Conservation (phyloP, 768 basidiomycete species). For the Russula brevipes region DNA sequence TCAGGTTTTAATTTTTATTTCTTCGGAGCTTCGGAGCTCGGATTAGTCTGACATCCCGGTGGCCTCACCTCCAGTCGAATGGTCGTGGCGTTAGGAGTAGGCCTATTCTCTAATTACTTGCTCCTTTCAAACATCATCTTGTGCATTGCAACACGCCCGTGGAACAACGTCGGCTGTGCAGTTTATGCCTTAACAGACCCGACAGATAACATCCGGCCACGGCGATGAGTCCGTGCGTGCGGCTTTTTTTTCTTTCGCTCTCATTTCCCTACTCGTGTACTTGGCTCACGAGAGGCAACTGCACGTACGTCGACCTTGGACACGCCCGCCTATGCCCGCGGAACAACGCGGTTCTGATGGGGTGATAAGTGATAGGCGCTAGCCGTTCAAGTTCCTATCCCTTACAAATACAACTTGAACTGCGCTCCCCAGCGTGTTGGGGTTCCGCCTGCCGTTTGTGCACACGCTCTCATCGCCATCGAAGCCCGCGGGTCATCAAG, state of each 20-base stretch:
- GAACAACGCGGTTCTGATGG: background rate
- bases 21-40: too few relatives aligned
- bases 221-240: too few relatives aligned
- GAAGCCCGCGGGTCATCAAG: conserved; percentile 8
- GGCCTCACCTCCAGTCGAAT: too few relatives aligned
- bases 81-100: too few relatives aligned
- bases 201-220: too few relatives aligned
- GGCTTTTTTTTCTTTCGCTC: background rate
- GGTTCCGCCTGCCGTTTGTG: background rate
- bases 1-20: too few relatives aligned
- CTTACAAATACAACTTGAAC: background rate
- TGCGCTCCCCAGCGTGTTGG: background rate
- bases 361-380: conserved; percentile 1
- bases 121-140: too few relatives aligned
- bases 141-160: too few relatives aligned
- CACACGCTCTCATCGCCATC: background rate
- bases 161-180: too few relatives aligned
- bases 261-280: conserved; percentile 1
- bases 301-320: background rate
- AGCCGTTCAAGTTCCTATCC: background rate
- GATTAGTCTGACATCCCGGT: too few relatives aligned
- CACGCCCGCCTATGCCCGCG: conserved; percentile 6
- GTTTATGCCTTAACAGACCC: too few relatives aligned
- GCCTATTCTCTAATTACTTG: too few relatives aligned
- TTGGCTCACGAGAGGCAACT: background rate